Percentiles rank a stretch among this genome's conserved stretches.
These are phyloP conservation scores for Ogataea hybrid DNA, from an alignment of 1,139 yeast genomes.

Conservation along the genomic window DNA sequence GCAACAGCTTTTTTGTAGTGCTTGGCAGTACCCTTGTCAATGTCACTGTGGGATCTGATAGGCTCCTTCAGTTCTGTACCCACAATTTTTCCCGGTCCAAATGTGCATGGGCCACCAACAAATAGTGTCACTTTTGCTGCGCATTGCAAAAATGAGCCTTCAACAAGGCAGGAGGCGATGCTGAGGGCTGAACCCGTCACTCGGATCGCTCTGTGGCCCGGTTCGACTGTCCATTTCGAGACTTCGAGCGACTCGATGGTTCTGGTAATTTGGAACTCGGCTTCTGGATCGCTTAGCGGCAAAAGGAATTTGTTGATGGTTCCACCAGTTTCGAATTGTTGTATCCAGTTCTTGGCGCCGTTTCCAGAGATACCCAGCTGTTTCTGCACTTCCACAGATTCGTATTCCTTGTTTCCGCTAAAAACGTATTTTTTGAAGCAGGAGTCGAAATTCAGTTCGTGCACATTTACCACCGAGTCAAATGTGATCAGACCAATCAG, in stretches of 20 bases:
- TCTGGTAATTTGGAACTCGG: conserved; percentile 82
- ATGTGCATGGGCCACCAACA: conserved; percentile 94
- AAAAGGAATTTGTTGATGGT: conserved; percentile 75
- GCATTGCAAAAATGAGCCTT: conserved; percentile 81
- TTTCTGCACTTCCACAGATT: conserved; percentile 33
- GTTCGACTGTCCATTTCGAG: conserved; percentile 92
- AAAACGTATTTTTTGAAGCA: conserved; percentile 84
- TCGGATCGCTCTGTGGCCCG: conserved; percentile 86
- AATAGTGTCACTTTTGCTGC: conserved; percentile 91
- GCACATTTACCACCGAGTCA: conserved; percentile 94
- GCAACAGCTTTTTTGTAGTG: conserved; percentile 90
- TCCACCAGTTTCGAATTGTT: conserved; percentile 31
- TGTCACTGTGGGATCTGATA: conserved; percentile 94
- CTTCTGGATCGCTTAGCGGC: conserved; percentile 79
- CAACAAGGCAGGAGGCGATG: conserved; percentile 79
- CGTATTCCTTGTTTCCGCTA: conserved; percentile 80
- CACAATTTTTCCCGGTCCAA: conserved; percentile 93
- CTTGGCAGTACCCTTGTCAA: conserved; percentile 84
- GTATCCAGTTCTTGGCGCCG: conserved; percentile 33
- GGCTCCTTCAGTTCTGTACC: conserved; percentile 93
- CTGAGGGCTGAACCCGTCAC: conserved; percentile 92
- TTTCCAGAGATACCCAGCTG: conserved; percentile 34
- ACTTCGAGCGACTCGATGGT: conserved; percentile 74
- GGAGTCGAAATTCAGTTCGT: conserved; percentile 79
- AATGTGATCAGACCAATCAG: conserved; percentile 87